phyloP scores from a whole-genome alignment of 208 protist species.

The Leishmania arabica region DNA sequence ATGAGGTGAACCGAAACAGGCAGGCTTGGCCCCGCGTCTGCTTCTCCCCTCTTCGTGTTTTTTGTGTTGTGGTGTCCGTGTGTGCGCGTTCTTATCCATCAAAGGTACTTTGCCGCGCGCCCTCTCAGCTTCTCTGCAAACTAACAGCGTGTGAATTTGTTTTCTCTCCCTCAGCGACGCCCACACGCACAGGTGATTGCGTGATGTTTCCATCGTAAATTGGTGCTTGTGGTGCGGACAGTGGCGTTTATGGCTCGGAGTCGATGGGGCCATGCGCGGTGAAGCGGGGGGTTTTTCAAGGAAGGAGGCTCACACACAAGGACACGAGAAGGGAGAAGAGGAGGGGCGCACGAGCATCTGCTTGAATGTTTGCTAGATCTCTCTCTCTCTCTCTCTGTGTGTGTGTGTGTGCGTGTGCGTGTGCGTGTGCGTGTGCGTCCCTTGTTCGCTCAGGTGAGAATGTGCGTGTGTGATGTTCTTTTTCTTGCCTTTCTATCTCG shows the following conservation, averaged over 20 bases:
- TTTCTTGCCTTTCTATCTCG: neutral
- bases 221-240: neutral
- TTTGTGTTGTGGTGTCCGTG: neutral
- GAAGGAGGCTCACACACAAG: neutral
- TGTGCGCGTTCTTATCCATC: neutral
- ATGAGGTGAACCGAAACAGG: neutral
- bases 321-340: neutral
- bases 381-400: neutral
- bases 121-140: neutral
- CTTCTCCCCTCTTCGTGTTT: neutral
- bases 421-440: neutral
- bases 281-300: neutral
- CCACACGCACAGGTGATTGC: neutral
- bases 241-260: neutral
- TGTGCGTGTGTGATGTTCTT: neutral
- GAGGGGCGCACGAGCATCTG: neutral
- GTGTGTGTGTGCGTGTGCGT: too few relatives aligned
- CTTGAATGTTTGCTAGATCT: neutral
- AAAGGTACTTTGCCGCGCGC: neutral
- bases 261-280: neutral
- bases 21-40: neutral
- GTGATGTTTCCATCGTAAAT: neutral
- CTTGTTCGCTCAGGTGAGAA: neutral
- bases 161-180: neutral
- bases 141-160: neutral